Evolutionary conservation across 306 rosid genomes (phyloP).

Genomic region (Biancaea sappan): DNA sequence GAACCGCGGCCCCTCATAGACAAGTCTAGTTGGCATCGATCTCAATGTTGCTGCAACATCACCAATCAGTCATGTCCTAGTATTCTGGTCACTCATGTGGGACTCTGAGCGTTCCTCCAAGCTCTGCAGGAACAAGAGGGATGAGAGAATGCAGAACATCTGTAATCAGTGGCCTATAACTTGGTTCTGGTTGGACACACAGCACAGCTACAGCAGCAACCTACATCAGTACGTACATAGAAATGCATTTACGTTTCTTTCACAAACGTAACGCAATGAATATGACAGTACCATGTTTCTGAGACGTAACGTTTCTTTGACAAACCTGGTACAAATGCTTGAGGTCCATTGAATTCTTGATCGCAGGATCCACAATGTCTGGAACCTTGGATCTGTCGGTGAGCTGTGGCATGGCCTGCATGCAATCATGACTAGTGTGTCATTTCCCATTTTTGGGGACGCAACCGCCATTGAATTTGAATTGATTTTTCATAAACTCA

Average conservation of each 20-base stretch:
- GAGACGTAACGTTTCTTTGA: background rate
- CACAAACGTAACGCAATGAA: too few relatives aligned
- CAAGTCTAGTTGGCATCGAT: background rate
- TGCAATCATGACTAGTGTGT: conserved; percentile 10
- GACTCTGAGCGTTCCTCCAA: conserved; percentile 83
- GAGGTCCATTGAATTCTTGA: conserved; percentile 77
- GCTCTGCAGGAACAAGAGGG: conserved; percentile 85
- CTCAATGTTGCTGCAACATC: conserved; percentile 11
- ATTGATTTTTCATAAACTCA: conserved; percentile 20
- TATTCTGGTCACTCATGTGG: conserved; percentile 25
- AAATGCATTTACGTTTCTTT: too few relatives aligned
- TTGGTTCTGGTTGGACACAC: conserved; percentile 94
- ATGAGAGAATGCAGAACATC: conserved; percentile 90
- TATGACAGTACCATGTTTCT: background rate
- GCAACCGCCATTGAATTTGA: background rate
- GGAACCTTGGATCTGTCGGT: conserved; percentile 91
- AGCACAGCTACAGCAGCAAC: conserved; percentile 97
- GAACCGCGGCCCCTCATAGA: background rate
- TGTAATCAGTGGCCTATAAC: conserved; percentile 84
- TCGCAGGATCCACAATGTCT: conserved; percentile 74
- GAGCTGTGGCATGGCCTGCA: conserved; percentile 98
- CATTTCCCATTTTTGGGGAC: background rate
- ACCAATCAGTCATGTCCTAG: background rate
- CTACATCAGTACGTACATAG: conserved; percentile 49
- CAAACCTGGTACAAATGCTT: conserved; percentile 91